phyloP scores from a whole-genome alignment of 805 yeast genomes.

The Saccharomycopsis selenospora region DNA sequence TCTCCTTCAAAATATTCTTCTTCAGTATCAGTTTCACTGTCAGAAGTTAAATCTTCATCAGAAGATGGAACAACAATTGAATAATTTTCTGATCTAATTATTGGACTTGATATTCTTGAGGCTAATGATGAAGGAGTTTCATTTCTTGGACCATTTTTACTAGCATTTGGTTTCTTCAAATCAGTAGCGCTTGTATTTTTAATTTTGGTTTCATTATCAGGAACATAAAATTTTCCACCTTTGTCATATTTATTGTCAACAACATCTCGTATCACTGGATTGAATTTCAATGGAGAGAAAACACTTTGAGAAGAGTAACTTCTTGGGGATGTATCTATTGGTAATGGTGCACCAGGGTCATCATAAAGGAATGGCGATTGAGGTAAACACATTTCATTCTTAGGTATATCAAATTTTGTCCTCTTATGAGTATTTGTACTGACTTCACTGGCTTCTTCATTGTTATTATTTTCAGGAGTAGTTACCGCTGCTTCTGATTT shows the following conservation, averaged over 20 bases:
- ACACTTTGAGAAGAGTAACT: constrained; percentile 39
- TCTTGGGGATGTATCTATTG: constrained; percentile 47
- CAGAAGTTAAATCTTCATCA: constrained; percentile 24
- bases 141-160: not conserved
- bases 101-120: constrained; percentile 8
- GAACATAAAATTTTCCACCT: constrained; percentile 85
- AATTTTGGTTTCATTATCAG: constrained; percentile 2
- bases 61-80: constrained; percentile 22
- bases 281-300: constrained; percentile 76
- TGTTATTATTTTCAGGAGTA: constrained; percentile 21
- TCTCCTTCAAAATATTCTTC: constrained; percentile 23
- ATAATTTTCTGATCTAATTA: constrained; percentile 21
- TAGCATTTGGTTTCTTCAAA: not conserved
- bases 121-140: not conserved
- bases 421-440: constrained; percentile 3
- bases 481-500: constrained; percentile 51
- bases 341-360: constrained; percentile 83
- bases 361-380: constrained; percentile 46
- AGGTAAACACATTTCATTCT: constrained; percentile 49
- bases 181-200: not conserved
- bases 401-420: constrained; percentile 43
- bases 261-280: constrained; percentile 66
- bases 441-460: constrained; percentile 10
- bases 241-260: constrained; percentile 80
- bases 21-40: constrained; percentile 18